Conservation (phyloP, 345 rosid species). For the Hypericum androsaemum region DNA sequence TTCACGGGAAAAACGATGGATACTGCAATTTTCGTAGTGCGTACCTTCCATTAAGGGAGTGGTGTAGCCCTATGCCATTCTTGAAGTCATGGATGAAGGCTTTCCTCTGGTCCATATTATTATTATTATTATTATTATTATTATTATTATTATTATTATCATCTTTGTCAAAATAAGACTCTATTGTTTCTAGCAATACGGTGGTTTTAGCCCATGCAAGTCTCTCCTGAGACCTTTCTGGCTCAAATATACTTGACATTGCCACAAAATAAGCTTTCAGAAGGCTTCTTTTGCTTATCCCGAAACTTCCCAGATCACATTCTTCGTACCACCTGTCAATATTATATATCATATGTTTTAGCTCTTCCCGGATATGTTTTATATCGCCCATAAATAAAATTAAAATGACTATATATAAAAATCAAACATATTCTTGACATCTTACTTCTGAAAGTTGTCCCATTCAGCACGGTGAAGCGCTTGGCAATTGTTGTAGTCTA, state of each 20-base stretch:
- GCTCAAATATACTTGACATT: constrained; percentile 62
- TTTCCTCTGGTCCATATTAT: constrained; percentile 27
- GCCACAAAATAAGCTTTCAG: constrained; percentile 53
- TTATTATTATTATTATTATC: constrained; percentile 7
- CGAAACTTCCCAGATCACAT: constrained; percentile 33
- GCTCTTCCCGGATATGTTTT: no score
- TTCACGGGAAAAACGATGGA: background rate
- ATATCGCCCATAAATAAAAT: no score
- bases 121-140: background rate
- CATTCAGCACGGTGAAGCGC: constrained; percentile 62
- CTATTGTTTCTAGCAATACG: constrained; percentile 38
- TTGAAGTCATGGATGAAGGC: constrained; percentile 40
- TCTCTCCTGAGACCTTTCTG: constrained; percentile 59
- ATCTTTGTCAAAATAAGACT: constrained; percentile 18
- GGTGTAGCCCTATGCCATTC: constrained; percentile 15
- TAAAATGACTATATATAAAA: no score
- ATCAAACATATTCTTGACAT: background rate
- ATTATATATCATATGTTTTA: background rate
- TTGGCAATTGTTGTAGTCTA: constrained; percentile 81
- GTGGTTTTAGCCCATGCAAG: constrained; percentile 76
- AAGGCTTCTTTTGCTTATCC: constrained; percentile 35
- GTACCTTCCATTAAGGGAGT: constrained; percentile 36
- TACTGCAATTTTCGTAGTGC: no score
- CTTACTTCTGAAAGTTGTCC: constrained; percentile 63
- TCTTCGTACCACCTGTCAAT: constrained; percentile 59